Base-by-base conservation (phyloP, 2,329 filamentous ascomycete genomes). In the Cryphonectria radicalis region DNA sequence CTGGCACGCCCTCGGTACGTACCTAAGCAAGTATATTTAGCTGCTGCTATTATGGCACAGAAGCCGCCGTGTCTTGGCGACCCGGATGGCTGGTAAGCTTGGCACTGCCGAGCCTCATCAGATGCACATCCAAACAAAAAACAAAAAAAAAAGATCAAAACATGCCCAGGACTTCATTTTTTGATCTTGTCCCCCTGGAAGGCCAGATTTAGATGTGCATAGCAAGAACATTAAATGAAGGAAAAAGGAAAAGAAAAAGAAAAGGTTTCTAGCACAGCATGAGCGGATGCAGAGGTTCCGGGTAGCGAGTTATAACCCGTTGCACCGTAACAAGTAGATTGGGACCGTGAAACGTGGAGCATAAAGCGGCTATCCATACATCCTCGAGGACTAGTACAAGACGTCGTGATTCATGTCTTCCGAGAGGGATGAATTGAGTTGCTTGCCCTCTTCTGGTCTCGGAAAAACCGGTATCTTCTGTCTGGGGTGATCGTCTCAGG, bases 11-110 rank as follows among this genome's bases (percentile, higher is more conserved):
- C 28, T 28, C 28, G 28, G 28, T 28, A 28, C 28, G 28, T 28
- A 28, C 28, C 2, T 28, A 2, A 28, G 28, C 2, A n/a, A n/a
- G 46, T 32, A 32, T 59, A 59, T 14, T 1, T 32, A 8, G 50
- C 50, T 11, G 50, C n/a, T 11, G 35, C 32, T 32, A 42, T 22
- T 40, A 32, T 57, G 14, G 57, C 35, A 60, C 57, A 60, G 25
- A 60, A 11, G 22, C 19, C 32, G 25, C 13, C 32, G 11, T n/a
- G 60, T 63, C 62, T 63, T 63, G 62, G 62, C 62, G 62, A 42
- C 25, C 62, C 62, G 43, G 37, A 63, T 25, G 14, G 62, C 62
- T 46, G 62, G 62, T 43, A 46, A 64, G 62, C 62, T 64, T 43
- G 62, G 62, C 62, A 64, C 25, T 11, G 11, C 46, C 17, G 62